Evolutionary conservation across 2,329 filamentous ascomycete genomes (phyloP).

Genomic region (Paraphaeosphaeria sporulosa): DNA sequence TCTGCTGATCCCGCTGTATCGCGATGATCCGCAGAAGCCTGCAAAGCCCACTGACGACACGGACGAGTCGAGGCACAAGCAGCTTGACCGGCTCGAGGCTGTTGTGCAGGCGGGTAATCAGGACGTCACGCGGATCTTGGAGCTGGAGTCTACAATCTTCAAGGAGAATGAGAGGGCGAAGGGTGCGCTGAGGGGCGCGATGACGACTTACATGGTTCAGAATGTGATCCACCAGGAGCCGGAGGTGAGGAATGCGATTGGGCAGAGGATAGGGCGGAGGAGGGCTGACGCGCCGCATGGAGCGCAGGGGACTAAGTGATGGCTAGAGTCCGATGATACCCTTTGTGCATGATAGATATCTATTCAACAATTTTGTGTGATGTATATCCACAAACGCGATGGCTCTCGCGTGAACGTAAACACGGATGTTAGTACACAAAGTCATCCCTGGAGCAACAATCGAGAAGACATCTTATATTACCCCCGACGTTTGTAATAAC

Average conservation of each 20-base stretch:
- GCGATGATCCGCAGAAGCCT: conserved; percentile 35
- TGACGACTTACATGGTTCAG: conserved; percentile 87
- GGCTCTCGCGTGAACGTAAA: too few species aligned
- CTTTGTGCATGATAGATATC: neutral
- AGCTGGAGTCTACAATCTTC: conserved; percentile 83
- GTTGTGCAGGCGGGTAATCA: conserved; percentile 67
- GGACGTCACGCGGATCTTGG: conserved; percentile 75
- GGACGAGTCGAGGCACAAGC: conserved; percentile 58
- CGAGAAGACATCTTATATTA: too few species aligned
- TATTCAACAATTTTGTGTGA: neutral
- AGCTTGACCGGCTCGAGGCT: conserved; percentile 71
- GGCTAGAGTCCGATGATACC: conserved; percentile 2
- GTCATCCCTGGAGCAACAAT: too few species aligned
- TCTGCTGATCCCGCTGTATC: conserved; percentile 45
- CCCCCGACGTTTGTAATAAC: too few species aligned
- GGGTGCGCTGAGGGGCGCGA: conserved; percentile 69
- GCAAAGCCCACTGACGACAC: conserved; percentile 33
- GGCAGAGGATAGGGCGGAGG: conserved; percentile 69
- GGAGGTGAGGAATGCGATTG: conserved; percentile 82
- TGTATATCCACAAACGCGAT: neutral
- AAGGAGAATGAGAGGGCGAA: conserved; percentile 71
- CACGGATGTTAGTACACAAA: too few species aligned
- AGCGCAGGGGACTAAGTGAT: conserved; percentile 50
- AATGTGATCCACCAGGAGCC: conserved; percentile 77
- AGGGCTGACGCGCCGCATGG: conserved; percentile 69